Base-by-base conservation (phyloP, 2,329 filamentous ascomycete genomes). In the Claviceps sp. region DNA sequence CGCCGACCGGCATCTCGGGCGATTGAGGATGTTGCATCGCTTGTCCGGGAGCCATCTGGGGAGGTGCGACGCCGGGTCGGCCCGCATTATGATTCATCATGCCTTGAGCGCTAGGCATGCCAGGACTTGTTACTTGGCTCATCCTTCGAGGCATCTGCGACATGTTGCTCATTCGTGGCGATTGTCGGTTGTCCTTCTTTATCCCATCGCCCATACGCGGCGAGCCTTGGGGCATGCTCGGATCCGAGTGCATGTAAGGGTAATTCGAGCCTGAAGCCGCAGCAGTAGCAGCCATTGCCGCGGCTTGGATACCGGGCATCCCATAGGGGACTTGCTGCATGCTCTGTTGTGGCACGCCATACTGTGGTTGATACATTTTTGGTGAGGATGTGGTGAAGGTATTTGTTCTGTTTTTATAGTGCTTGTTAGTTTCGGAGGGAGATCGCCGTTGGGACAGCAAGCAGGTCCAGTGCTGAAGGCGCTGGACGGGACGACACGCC, bases 241-340 rank as follows among this genome's bases (percentile, higher is more conserved):
- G 76, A 61, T 90, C 86, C 52, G 85, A 81, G 49, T 83, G 72
- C 70, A 89, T 81, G 58, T 85, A 83, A 55, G 85, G 84, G 59
- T 85, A 86, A 56, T 74, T 80, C 55, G 88, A 85, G 42, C 91
- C 90, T 5, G 89, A 90, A 11, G 91, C 91, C 1, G 91, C 90
- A 18, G 91, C 91, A 1, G 90, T 95, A 22, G 86, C 81, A 45
- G 86, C 90, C 87, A 95, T 93, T 54, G 90, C 90, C 48, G 91
- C 90, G 14, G 89, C 89, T 67, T 95, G 88, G 47, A 89, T 88
- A 20, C 85, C 80, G 37, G 85, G 84, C 69, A 91, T 88, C 53
- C 78, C 84, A 71, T 95, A 95, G 20, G 65, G 61, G 36, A 69
- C 65, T 52, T 62, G 63, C 71, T 87, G 84, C 81, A 95, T 89